Conservation (phyloP, 768 basidiomycete species). For the Leccinum rimulosum region DNA sequence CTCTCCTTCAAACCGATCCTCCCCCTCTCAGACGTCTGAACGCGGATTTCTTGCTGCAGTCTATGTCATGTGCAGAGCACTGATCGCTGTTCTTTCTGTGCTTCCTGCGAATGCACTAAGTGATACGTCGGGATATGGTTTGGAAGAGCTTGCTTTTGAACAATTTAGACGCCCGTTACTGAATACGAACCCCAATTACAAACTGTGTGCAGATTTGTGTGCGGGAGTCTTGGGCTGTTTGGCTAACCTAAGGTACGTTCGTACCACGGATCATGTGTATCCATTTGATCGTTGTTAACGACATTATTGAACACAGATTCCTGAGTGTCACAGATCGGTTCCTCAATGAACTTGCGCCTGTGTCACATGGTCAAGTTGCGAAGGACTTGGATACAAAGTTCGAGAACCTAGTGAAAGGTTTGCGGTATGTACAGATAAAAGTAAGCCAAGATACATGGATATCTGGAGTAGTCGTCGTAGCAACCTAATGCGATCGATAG, state of each 20-base stretch:
- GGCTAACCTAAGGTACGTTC: slow-evolving; percentile 70
- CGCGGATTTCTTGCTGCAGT: slow-evolving; percentile 80
- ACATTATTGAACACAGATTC: slow-evolving; percentile 50
- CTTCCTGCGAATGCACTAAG: slow-evolving; percentile 76
- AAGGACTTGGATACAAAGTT: slow-evolving; percentile 81
- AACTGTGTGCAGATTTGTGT: slow-evolving; percentile 78
- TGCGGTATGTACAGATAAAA: slow-evolving; percentile 82
- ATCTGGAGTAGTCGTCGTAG: background rate
- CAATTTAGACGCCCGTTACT: slow-evolving; percentile 70
- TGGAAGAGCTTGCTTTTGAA: slow-evolving; percentile 90
- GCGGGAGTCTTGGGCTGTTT: slow-evolving; percentile 82
- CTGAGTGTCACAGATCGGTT: slow-evolving; percentile 93
- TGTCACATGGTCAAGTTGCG: slow-evolving; percentile 69
- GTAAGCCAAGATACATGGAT: slow-evolving; percentile 34
- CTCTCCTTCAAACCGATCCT: slow-evolving; percentile 38
- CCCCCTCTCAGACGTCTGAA: slow-evolving; percentile 43
- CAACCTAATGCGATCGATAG: slow-evolving; percentile 34
- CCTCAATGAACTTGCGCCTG: slow-evolving; percentile 70
- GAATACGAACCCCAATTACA: slow-evolving; percentile 69
- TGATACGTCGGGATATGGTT: slow-evolving; percentile 69
- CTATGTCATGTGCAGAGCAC: slow-evolving; percentile 86
- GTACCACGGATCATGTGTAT: background rate
- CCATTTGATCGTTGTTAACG: background rate
- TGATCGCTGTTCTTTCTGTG: slow-evolving; percentile 72
- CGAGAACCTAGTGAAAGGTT: slow-evolving; percentile 79